Base-by-base conservation (phyloP, 1,139 yeast species). In the Geotrichum histeridarum region DNA sequence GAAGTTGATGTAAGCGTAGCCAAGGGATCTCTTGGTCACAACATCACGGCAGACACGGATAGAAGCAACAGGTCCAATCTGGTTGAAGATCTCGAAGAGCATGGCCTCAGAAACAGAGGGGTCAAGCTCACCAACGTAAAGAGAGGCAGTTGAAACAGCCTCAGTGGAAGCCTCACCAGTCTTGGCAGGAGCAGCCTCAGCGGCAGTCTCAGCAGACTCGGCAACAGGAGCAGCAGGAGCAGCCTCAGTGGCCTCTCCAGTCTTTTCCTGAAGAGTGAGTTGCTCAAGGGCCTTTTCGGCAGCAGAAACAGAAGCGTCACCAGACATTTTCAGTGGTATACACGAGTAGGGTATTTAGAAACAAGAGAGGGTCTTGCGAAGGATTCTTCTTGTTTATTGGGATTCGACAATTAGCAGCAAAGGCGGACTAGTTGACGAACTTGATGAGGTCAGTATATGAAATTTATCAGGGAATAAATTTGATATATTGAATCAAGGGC, bases 21-120 rank as follows among this genome's bases (percentile, higher is more conserved):
- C 98, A 67, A 93, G 83, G 60, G 98, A 91, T 71, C 91, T 90
- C 79, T 93, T 89, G 73, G 98, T 83, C 65, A 93, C 88, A 63
- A 98, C 96, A 73, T 93, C 98, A 78, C 99, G 93, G 80, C 99
- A 93, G 63, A 93, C 97, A 78, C 98, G 90, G 73, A 93, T 91
- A 60, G 97, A 88, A 42, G 97, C 84, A 60, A 93, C 98, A 70
- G 90, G 93, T 64, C 99, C 99, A 67, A 93, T 81, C 69, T 90
- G 93, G 64, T 95, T 87, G 79, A 93, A 93, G 68, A 91, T 79
- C 77, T 93, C 99, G 72, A 88, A 93, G 70, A 93, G 83, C 69
- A 86, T 80, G 62, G 99, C 96, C 79, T 93, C 99, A 67, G 91
- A 87, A 66, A 93, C 95, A 55, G 86, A 74, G 64, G 93, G 88